Conservation (phyloP, 768 basidiomycete genomes). For the Kwoniella pini region DNA sequence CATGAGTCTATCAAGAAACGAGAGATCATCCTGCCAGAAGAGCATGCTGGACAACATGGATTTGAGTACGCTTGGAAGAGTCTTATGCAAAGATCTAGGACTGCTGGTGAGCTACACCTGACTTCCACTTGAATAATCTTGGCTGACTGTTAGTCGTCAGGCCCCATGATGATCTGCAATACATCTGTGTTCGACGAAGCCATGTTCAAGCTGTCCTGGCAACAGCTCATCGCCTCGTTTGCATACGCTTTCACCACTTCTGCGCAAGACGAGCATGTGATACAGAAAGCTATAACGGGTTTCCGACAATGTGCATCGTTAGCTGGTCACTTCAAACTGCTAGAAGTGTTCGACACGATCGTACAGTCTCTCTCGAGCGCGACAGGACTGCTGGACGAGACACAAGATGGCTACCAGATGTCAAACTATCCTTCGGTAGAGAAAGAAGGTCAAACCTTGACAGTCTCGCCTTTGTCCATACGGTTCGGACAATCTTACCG, state of each 20-base stretch:
- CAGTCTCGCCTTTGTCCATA: constrained; percentile 87
- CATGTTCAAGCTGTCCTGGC: constrained; percentile 95
- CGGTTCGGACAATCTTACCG: constrained; percentile 94
- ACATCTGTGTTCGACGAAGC: constrained; percentile 78
- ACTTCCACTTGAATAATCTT: not conserved
- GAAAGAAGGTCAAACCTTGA: constrained; percentile 83
- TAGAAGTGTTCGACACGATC: constrained; percentile 95
- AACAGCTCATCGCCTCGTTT: constrained; percentile 86
- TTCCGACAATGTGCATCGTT: constrained; percentile 94
- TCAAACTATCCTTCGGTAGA: constrained; percentile 81
- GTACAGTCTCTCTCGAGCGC: constrained; percentile 90
- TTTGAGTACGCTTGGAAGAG: constrained; percentile 99
- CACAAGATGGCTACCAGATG: constrained; percentile 61
- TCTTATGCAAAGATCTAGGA: constrained; percentile 74
- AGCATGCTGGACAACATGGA: constrained; percentile 91
- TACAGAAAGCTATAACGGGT: constrained; percentile 91
- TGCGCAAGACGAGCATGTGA: constrained; percentile 94
- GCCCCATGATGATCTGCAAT: constrained; percentile 74
- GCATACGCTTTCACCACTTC: constrained; percentile 87
- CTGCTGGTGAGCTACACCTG: constrained; percentile 64
- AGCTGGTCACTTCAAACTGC: constrained; percentile 81
- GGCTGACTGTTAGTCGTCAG: constrained; percentile 51
- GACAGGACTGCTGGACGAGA: constrained; percentile 77
- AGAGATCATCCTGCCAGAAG: constrained; percentile 97
- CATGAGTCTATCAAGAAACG: constrained; percentile 91